Percentiles rank a stretch among this genome's conserved stretches.
Conservation (phyloP, 2,329 filamentous ascomycete genomes). For the Trichoderma guizhouense region DNA sequence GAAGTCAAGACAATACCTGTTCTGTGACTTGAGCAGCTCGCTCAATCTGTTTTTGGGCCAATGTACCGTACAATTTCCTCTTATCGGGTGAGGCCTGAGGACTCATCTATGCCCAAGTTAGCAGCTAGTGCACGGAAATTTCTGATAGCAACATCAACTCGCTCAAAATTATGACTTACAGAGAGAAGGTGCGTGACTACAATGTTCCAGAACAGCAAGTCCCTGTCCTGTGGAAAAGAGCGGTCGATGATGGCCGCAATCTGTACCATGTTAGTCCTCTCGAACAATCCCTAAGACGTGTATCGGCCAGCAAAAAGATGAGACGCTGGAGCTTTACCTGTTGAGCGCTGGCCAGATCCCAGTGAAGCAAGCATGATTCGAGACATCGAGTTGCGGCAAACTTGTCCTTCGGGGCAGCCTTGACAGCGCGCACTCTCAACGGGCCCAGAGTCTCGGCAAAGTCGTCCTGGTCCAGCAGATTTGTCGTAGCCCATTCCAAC, state of each 20-base stretch:
- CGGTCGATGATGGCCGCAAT: constrained; percentile 54
- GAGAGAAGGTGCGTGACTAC: constrained; percentile 51
- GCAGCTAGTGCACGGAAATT: background rate
- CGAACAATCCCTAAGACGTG: background rate
- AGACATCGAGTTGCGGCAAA: constrained; percentile 43
- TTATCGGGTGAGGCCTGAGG: constrained; percentile 47
- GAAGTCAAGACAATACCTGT: constrained; percentile 32
- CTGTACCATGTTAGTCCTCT: constrained; percentile 30
- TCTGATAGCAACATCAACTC: too few species aligned
- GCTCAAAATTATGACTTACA: constrained; percentile 34
- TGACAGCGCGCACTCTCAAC: constrained; percentile 49
- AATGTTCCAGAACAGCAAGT: constrained; percentile 55
- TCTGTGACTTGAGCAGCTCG: constrained; percentile 46
- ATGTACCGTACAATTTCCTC: constrained; percentile 49
- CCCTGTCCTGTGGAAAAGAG: constrained; percentile 46
- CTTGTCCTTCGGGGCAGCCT: constrained; percentile 49
- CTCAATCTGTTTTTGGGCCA: constrained; percentile 51
- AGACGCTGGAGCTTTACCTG: constrained; percentile 39
- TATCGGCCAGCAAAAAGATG: background rate
- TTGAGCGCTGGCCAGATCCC: constrained; percentile 56
- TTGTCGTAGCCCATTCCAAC: constrained; percentile 51
- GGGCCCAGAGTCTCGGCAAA: constrained; percentile 48
- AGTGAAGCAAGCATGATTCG: constrained; percentile 51
- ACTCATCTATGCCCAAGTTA: constrained; percentile 37
- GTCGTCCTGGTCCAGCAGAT: constrained; percentile 37